A percentile compares a stretch with the other conserved stretches of the same genome.
phyloP scores from a whole-genome alignment of 495 filamentous ascomycete species.

The Penicillium bialowiezense region DNA sequence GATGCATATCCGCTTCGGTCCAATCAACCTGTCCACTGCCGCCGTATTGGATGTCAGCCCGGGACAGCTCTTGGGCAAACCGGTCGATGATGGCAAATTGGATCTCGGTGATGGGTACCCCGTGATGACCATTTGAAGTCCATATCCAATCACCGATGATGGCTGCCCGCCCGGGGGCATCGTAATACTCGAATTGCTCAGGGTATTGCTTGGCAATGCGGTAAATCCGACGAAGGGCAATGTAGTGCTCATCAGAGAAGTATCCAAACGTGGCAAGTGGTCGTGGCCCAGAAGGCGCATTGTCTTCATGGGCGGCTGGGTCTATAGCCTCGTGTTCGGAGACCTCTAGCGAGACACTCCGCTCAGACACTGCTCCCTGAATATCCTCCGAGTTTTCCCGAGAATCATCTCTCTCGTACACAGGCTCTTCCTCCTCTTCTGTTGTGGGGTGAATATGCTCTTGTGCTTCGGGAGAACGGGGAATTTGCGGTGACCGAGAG shows the following conservation, averaged over 20 bases:
- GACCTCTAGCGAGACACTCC: neutral
- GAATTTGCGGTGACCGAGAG: neutral
- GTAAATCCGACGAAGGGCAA: constrained; percentile 39
- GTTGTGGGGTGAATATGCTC: neutral
- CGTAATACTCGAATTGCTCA: constrained; percentile 38
- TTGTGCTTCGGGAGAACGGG: neutral
- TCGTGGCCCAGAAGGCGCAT: constrained; percentile 14
- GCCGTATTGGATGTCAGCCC: constrained; percentile 35
- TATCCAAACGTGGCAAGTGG: constrained; percentile 38
- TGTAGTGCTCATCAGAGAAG: constrained; percentile 47
- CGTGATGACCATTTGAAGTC: constrained; percentile 43
- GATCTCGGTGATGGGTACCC: constrained; percentile 43
- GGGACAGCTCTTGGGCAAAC: constrained; percentile 41
- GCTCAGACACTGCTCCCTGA: constrained; percentile 5
- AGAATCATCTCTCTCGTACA: neutral
- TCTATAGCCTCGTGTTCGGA: constrained; percentile 10
- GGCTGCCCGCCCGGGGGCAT: constrained; percentile 33
- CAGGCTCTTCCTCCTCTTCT: constrained; percentile 2
- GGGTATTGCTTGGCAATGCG: constrained; percentile 38
- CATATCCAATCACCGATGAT: constrained; percentile 49
- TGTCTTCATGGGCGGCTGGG: constrained; percentile 8
- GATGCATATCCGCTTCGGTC: constrained; percentile 46
- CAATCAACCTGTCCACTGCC: constrained; percentile 43
- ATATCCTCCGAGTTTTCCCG: too few relatives aligned
- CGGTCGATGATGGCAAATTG: constrained; percentile 47